phyloP scores from a whole-genome alignment of 129 eudicot genomes.

The Cynara cardunculus region DNA sequence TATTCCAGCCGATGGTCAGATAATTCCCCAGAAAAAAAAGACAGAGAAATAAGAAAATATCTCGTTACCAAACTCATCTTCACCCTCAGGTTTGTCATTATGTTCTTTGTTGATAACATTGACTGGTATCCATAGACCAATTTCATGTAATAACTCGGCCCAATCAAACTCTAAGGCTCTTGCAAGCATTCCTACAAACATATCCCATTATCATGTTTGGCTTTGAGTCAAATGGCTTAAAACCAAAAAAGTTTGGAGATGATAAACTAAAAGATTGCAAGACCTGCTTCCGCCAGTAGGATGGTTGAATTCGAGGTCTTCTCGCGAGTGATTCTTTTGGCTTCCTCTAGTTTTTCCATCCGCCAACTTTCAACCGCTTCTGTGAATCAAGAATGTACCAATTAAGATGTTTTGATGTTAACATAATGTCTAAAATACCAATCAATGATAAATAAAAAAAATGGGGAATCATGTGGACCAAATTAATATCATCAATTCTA shows the following conservation, averaged over 20 bases:
- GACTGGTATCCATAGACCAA: constrained; percentile 88
- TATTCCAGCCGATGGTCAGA: neutral
- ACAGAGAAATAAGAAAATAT: neutral
- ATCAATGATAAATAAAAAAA: neutral
- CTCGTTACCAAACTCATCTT: constrained; percentile 69
- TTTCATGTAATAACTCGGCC: constrained; percentile 55
- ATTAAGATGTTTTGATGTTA: neutral
- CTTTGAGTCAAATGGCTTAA: neutral
- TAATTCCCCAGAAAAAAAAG: neutral
- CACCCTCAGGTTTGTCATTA: constrained; percentile 85
- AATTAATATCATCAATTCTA: neutral
- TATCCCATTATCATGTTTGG: neutral
- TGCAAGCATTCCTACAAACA: constrained; percentile 51
- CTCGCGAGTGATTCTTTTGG: constrained; percentile 37
- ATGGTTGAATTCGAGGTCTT: constrained; percentile 41
- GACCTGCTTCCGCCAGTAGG: constrained; percentile 69
- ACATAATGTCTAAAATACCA: neutral
- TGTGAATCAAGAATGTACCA: constrained; percentile 25
- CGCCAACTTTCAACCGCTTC: constrained; percentile 86
- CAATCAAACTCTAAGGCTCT: constrained; percentile 63
- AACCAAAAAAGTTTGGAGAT: neutral
- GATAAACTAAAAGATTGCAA: neutral
- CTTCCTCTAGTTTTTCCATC: constrained; percentile 56
- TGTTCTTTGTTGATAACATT: constrained; percentile 57
- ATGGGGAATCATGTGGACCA: neutral